Conservation (phyloP, 805 yeast species). For the Trichomonascus vanleenenianus region DNA sequence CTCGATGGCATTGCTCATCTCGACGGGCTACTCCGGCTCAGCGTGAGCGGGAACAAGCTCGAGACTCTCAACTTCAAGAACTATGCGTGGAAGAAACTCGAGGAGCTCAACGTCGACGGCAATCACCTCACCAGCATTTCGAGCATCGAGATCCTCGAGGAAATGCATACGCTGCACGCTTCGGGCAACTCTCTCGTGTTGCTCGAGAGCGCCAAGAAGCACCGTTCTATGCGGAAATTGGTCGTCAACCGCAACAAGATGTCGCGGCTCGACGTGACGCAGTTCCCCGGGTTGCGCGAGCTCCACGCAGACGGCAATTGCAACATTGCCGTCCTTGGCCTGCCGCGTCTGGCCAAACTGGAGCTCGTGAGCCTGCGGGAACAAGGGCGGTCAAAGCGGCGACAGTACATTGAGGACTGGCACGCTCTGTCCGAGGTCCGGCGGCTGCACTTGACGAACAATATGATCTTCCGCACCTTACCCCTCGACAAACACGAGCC, state of each 20-base stretch:
- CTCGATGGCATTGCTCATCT: constrained; percentile 34
- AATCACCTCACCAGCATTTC: constrained; percentile 19
- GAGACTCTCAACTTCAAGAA: constrained; percentile 15
- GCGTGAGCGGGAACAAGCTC: constrained; percentile 21
- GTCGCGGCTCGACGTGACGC: constrained; percentile 25
- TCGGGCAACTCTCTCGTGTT: constrained; percentile 28
- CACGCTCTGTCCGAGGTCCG: constrained; percentile 24
- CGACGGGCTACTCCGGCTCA: constrained; percentile 25
- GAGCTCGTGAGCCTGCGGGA: constrained; percentile 33
- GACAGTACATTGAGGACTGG: constrained; percentile 5
- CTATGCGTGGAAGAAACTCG: constrained; percentile 19
- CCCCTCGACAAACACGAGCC: constrained; percentile 11
- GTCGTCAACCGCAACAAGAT: constrained; percentile 32
- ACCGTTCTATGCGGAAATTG: constrained; percentile 32
- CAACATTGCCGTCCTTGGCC: constrained; percentile 22
- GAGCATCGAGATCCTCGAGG: constrained; percentile 23
- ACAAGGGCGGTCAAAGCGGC: constrained; percentile 7
- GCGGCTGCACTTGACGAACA: constrained; percentile 32
- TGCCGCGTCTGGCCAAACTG: constrained; percentile 29
- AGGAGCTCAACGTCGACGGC: constrained; percentile 19
- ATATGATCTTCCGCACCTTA: too few species aligned
- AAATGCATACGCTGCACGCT: constrained; percentile 33
- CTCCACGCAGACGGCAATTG: constrained; percentile 19
- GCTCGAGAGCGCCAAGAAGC: constrained; percentile 23
- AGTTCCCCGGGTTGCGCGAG: constrained; percentile 10